Evolutionary conservation across 164 flowering plant species (phyloP).

Genomic region (Annona cherimola): DNA sequence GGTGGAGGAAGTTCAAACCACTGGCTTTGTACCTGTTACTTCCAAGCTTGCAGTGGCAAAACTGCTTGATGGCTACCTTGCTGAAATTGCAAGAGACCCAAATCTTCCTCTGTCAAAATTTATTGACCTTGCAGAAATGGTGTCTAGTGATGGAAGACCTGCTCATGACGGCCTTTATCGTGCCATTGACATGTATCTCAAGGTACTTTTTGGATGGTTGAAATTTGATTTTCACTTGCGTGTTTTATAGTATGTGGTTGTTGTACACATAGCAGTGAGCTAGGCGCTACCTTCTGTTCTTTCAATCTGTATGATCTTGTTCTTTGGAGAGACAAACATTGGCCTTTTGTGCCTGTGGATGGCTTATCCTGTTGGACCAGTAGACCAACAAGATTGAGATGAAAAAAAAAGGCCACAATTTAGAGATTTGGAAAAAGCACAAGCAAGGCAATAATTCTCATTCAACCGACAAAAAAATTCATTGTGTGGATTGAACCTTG

Average conservation of each 20-base stretch:
- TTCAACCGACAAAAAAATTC: too few relatives aligned
- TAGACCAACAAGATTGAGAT: too few relatives aligned
- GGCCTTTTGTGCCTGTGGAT: neutral
- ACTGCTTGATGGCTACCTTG: slow-evolving; percentile 78
- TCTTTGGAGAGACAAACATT: neutral
- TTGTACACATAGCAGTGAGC: neutral
- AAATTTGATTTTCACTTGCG: neutral
- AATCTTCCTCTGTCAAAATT: slow-evolving; percentile 60
- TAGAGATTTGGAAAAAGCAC: too few relatives aligned
- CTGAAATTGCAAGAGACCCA: slow-evolving; percentile 77
- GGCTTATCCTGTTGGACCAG: neutral
- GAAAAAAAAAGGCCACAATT: too few relatives aligned
- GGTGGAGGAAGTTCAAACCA: slow-evolving; percentile 39
- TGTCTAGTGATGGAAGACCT: slow-evolving; percentile 51
- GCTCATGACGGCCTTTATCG: slow-evolving; percentile 81
- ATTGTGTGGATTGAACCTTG: too few relatives aligned
- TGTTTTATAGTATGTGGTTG: neutral
- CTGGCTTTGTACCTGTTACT: slow-evolving; percentile 59
- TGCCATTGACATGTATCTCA: slow-evolving; percentile 84
- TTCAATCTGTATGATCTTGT: neutral
- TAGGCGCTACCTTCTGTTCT: neutral
- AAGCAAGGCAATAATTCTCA: too few relatives aligned
- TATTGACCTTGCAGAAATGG: slow-evolving; percentile 59
- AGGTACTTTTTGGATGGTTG: slow-evolving; percentile 39
- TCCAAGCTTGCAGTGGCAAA: slow-evolving; percentile 85